phyloP scores from a whole-genome alignment of 2,329 filamentous ascomycete genomes.

The Diaporthe sp. region DNA sequence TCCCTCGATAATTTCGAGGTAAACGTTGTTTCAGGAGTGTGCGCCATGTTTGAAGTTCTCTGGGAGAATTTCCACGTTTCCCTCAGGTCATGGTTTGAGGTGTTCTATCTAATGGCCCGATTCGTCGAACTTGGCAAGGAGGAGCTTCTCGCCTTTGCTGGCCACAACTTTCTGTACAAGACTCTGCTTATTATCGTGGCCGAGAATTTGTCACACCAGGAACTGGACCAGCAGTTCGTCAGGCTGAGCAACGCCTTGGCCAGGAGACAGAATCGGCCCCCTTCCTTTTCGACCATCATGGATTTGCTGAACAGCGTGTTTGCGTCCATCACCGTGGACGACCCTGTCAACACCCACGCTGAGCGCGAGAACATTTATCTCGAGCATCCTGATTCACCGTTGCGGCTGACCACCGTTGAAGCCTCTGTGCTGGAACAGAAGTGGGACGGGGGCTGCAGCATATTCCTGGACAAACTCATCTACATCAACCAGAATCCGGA shows the following conservation, averaged over 20 bases:
- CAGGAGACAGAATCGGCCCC: slow-evolving; percentile 65
- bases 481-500: slow-evolving; percentile 69
- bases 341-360: slow-evolving; percentile 36
- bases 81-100: slow-evolving; percentile 81
- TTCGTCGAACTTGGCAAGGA: slow-evolving; percentile 73
- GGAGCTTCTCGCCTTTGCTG: slow-evolving; percentile 72
- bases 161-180: slow-evolving; percentile 71
- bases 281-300: slow-evolving; percentile 69
- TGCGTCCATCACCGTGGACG: slow-evolving; percentile 53
- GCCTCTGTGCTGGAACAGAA: slow-evolving; percentile 42
- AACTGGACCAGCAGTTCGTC: slow-evolving; percentile 68
- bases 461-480: slow-evolving; percentile 78
- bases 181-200: slow-evolving; percentile 72
- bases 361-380: slow-evolving; percentile 53
- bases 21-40: slow-evolving; percentile 55
- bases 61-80: slow-evolving; percentile 75
- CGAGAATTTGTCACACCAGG: slow-evolving; percentile 61
- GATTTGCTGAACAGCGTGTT: slow-evolving; percentile 60
- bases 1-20: slow-evolving; percentile 49
- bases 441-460: slow-evolving; percentile 53
- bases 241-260: slow-evolving; percentile 67
- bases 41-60: slow-evolving; percentile 67
- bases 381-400: slow-evolving; percentile 49
- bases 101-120: slow-evolving; percentile 78
- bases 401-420: slow-evolving; percentile 45